A percentile compares a stretch with the other conserved stretches of the same genome.
Conservation (phyloP, 257 asterid species). For the Jacaranda copaia region DNA sequence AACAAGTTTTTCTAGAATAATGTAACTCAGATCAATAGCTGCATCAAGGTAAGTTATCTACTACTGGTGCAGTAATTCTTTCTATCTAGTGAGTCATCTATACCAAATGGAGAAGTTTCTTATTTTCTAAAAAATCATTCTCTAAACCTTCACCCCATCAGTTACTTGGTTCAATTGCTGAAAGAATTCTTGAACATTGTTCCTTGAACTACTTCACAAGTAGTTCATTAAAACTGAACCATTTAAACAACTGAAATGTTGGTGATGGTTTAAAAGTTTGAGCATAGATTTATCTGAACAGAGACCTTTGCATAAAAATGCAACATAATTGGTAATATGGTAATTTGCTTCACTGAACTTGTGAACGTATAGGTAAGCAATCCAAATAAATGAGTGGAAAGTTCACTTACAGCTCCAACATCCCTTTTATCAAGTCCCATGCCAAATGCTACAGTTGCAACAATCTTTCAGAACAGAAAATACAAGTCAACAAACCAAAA, state of each 20-base stretch:
- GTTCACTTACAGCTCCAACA: conserved; percentile 88
- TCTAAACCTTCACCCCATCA: background rate
- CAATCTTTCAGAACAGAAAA: conserved; percentile 71
- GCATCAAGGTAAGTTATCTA: background rate
- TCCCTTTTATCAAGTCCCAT: conserved; percentile 99
- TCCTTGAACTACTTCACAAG: background rate
- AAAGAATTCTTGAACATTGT: background rate
- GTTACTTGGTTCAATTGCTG: background rate
- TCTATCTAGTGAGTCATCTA: background rate
- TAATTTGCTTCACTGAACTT: conserved; percentile 14
- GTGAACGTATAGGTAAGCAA: conserved; percentile 9
- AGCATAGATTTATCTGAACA: conserved; percentile 14
- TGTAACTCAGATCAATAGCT: conserved; percentile 6
- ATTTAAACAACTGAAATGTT: background rate
- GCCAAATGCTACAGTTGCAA: conserved; percentile 99
- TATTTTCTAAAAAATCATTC: background rate
- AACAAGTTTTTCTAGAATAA: conserved; percentile 18
- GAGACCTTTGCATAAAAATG: conserved; percentile 7
- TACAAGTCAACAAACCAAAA: conserved; percentile 31
- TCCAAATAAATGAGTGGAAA: conserved; percentile 25
- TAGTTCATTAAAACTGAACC: background rate
- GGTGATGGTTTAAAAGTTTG: conserved; percentile 12
- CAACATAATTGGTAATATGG: background rate
- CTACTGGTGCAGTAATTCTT: background rate
- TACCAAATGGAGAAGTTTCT: conserved; percentile 8